Evolutionary conservation across 179 eudicot species (phyloP).

Genomic region (Kewa caespitosa): DNA sequence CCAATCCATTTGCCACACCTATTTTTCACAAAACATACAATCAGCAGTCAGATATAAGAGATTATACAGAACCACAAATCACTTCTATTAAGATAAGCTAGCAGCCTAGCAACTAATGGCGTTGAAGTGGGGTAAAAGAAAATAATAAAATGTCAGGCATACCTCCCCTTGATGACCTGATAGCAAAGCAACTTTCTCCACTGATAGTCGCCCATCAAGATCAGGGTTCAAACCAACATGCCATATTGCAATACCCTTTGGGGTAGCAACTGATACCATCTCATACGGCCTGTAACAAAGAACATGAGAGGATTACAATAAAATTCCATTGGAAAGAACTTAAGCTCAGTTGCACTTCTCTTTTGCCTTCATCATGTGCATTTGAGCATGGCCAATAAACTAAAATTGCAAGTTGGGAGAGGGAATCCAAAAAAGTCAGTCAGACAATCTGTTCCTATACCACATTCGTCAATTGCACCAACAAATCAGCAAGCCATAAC

Average conservation of each 20-base stretch:
- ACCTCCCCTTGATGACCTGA: slow-evolving; percentile 81
- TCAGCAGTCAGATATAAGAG: not conserved
- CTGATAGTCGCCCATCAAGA: slow-evolving; percentile 74
- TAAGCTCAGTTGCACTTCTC: not conserved
- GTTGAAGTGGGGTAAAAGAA: no score
- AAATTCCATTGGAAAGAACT: not conserved
- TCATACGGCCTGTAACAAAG: slow-evolving; percentile 69
- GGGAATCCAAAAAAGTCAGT: no score
- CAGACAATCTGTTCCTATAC: no score
- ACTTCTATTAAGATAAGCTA: no score
- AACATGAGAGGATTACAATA: not conserved
- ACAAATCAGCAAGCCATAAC: no score
- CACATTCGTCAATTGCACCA: no score
- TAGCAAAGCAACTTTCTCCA: slow-evolving; percentile 61
- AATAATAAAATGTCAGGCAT: no score
- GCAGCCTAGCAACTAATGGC: no score
- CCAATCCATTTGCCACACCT: slow-evolving; percentile 99
- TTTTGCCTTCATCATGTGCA: not conserved
- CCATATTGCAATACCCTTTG: slow-evolving; percentile 88
- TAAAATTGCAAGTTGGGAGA: no score
- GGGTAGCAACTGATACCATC: slow-evolving; percentile 72
- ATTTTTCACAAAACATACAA: slow-evolving; percentile 14
- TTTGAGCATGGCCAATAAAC: no score
- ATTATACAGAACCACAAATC: not conserved
- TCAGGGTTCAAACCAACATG: slow-evolving; percentile 77